Base-by-base conservation (phyloP, 495 filamentous ascomycete genomes). In the Penicillium desertorum region DNA sequence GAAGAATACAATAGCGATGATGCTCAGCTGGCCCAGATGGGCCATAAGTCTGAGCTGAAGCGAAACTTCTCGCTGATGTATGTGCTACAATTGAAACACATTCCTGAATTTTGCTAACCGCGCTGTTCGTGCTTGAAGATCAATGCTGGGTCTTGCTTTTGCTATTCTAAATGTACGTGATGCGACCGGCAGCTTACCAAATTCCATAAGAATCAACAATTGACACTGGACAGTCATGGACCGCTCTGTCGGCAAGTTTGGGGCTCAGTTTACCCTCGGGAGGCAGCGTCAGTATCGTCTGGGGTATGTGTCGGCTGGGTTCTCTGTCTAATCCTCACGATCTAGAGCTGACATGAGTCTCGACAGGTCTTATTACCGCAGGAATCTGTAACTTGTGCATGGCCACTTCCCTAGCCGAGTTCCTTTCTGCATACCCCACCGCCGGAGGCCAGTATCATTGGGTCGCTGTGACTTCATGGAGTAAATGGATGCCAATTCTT, bases 361-460 rank as follows among this genome's bases (percentile, higher is more conserved):
- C 10, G 51, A 27, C 37, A 78, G 87, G 86, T 14, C 72, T 90
- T 46, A 66, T 90, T 19, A 86, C 87, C 4, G 84, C 87, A 4
- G 87, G 87, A 55, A 66, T 89, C 27, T 89, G 86, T 67, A 89
- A 88, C 64, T 55, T 88, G n/a, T 88, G 84, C 59, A 81, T 90
- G 37, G 85, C 88, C 17, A 77, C 83, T 2, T 89, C 86, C 7
- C 71, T 91, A 23, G 86, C 88, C 12, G 88, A 91, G 62, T 90
- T 90, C 62, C 71, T 89, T 19, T 85, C 83, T 7, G 87, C 86
- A 1, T 90, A 86, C 65, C 88, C 88, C 42, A 90, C 86, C 12
- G 79, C 81, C 54, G 80, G 81, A 58, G 86, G 86, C 27, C 86
- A 89, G 73, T 90, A 90, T 59, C 85, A 89, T 68, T 91, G 88